These are phyloP conservation scores for Stereocaulon alpinum DNA, from an alignment of 495 filamentous ascomycete species.

Conservation along the genomic window DNA sequence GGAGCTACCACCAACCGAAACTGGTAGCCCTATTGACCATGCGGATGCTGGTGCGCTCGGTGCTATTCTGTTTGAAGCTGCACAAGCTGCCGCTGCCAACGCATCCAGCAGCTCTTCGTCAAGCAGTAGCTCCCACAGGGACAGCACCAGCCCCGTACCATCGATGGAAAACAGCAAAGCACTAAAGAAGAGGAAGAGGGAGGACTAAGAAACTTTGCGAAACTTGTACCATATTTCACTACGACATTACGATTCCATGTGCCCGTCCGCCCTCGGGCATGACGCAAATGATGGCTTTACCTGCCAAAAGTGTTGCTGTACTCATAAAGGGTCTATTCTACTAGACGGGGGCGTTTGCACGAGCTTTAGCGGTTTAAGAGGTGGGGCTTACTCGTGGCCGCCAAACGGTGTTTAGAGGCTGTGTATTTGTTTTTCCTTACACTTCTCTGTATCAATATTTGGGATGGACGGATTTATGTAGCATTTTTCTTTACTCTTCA, in stretches of 20 bases:
- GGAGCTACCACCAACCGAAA: conserved; percentile 40
- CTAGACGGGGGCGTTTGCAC: conserved; percentile 13
- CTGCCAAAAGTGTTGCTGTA: conserved; percentile 16
- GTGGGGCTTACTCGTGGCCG: conserved; percentile 4
- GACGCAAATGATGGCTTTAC: conserved; percentile 8
- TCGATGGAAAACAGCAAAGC: conserved; percentile 38
- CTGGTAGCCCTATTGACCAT: conserved; percentile 37
- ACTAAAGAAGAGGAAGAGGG: conserved; percentile 72
- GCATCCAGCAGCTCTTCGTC: conserved; percentile 42
- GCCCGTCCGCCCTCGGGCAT: conserved; percentile 8
- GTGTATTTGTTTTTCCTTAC: background rate
- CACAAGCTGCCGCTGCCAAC: conserved; percentile 50
- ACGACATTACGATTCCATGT: conserved; percentile 21
- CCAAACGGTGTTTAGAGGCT: background rate
- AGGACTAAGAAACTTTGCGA: conserved; percentile 37
- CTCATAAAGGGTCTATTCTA: conserved; percentile 2
- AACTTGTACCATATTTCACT: conserved; percentile 22
- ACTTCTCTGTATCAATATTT: conserved; percentile 1
- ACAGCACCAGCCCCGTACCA: conserved; percentile 35
- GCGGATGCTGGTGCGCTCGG: conserved; percentile 54
- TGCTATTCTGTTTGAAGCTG: conserved; percentile 64
- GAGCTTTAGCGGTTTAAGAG: conserved; percentile 2
- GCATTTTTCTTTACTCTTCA: conserved; percentile 7
- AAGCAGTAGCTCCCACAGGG: conserved; percentile 38
- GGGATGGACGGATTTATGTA: background rate